Conservation (phyloP, 805 yeast genomes). For the Myxozyma nipponensis region DNA sequence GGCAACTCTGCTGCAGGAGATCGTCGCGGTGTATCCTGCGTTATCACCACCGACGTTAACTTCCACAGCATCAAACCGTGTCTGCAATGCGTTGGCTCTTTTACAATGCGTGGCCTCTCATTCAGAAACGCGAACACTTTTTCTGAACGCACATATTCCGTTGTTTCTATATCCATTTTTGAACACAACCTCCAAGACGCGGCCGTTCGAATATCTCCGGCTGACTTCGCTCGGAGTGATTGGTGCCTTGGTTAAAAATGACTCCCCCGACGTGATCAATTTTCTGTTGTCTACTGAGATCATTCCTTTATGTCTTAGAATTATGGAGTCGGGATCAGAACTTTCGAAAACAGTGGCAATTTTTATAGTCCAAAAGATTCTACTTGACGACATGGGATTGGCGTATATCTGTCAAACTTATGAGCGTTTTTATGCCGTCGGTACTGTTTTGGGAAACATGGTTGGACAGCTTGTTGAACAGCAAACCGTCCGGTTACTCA, state of each 20-base stretch:
- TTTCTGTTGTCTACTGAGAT: slow-evolving; percentile 92
- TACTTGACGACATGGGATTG: slow-evolving; percentile 87
- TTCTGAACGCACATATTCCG: slow-evolving; percentile 87
- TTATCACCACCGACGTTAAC: slow-evolving; percentile 81
- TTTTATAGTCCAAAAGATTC: slow-evolving; percentile 87
- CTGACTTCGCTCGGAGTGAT: slow-evolving; percentile 92
- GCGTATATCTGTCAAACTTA: slow-evolving; percentile 91
- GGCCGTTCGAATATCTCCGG: slow-evolving; percentile 90
- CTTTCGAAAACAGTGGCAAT: slow-evolving; percentile 94
- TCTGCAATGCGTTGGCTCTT: slow-evolving; percentile 90
- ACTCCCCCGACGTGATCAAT: slow-evolving; percentile 89
- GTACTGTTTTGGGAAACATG: slow-evolving; percentile 81
- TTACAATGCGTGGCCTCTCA: slow-evolving; percentile 97
- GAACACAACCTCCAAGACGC: slow-evolving; percentile 83
- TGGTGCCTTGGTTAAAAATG: slow-evolving; percentile 95
- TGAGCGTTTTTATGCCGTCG: slow-evolving; percentile 91
- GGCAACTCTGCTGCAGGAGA: slow-evolving; percentile 86
- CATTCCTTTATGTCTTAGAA: slow-evolving; percentile 87
- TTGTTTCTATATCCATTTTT: slow-evolving; percentile 88
- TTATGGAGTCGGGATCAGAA: slow-evolving; percentile 94
- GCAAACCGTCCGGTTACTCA: slow-evolving; percentile 78
- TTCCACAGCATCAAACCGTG: slow-evolving; percentile 84
- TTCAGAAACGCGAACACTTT: slow-evolving; percentile 78
- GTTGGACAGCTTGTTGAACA: slow-evolving; percentile 75
- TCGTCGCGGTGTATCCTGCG: slow-evolving; percentile 83